phyloP scores from a whole-genome alignment of 148 eudicot genomes.

The Tetragonia tetragonoides region DNA sequence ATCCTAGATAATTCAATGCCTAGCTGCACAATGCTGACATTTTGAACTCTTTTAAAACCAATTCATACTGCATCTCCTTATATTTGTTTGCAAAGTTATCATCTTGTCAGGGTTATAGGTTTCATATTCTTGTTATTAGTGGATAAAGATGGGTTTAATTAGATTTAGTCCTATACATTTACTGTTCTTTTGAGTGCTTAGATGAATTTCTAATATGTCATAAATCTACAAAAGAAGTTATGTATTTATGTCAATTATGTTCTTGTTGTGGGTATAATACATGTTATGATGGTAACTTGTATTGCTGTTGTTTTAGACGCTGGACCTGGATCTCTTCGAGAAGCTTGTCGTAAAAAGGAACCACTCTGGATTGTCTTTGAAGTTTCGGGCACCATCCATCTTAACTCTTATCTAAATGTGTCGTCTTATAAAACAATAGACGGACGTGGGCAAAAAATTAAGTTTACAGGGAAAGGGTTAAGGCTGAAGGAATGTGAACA shows the following conservation, averaged over 20 bases:
- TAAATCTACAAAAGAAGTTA: not conserved
- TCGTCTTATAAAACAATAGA: constrained; percentile 88
- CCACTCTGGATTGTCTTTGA: constrained; percentile 92
- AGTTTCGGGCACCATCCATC: constrained; percentile 77
- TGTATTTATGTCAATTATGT: not conserved
- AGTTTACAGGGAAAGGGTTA: constrained; percentile 75
- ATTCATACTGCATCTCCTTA: not conserved
- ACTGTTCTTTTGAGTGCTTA: not conserved
- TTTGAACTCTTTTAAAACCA: not conserved
- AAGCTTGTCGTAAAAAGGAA: constrained; percentile 75
- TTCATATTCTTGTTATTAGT: not conserved
- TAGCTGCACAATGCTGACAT: not conserved
- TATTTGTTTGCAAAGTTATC: not conserved
- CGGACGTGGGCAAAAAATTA: constrained; percentile 83
- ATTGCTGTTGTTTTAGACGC: constrained; percentile 49
- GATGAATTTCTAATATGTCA: not conserved
- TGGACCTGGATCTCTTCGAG: constrained; percentile 93
- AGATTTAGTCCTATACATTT: not conserved
- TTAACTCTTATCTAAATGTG: constrained; percentile 58
- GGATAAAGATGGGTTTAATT: not conserved
- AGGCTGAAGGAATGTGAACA: constrained; percentile 91
- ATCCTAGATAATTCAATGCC: not conserved
- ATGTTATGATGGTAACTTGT: not conserved
- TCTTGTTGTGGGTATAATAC: not conserved
- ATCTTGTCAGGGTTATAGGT: not conserved